Evolutionary conservation across 768 basidiomycete genomes (phyloP).

Genomic region (Leccinellum luteum): DNA sequence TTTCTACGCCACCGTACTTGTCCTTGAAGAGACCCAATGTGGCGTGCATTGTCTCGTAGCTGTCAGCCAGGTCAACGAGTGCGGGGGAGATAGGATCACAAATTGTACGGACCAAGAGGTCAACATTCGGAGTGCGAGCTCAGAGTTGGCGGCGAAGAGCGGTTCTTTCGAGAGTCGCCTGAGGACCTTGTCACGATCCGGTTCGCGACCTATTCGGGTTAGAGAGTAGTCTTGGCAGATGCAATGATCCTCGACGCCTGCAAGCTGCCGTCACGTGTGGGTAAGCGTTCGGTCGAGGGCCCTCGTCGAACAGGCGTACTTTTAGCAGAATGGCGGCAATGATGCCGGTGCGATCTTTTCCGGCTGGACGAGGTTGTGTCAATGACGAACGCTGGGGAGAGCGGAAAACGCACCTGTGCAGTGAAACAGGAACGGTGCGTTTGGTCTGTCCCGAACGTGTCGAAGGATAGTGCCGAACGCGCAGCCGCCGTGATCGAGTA

Average conservation of each 20-base stretch:
- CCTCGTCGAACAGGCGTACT: constrained; percentile 35
- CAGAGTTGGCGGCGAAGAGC: constrained; percentile 66
- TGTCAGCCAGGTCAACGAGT: constrained; percentile 24
- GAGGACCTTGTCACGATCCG: constrained; percentile 69
- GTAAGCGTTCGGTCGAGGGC: neutral
- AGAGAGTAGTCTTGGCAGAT: constrained; percentile 76
- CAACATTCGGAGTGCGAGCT: constrained; percentile 82
- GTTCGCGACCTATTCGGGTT: constrained; percentile 77
- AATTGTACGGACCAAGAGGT: constrained; percentile 57
- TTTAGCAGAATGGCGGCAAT: constrained; percentile 70
- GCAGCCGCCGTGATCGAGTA: constrained; percentile 67
- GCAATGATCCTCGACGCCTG: constrained; percentile 60
- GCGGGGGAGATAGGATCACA: neutral
- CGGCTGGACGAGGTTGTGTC: constrained; percentile 41
- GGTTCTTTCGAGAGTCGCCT: constrained; percentile 66
- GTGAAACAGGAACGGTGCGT: constrained; percentile 66
- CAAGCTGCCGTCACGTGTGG: constrained; percentile 46
- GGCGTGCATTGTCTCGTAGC: constrained; percentile 74
- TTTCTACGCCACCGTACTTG: constrained; percentile 67
- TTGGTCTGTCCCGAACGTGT: constrained; percentile 69
- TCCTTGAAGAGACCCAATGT: constrained; percentile 59
- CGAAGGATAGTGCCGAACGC: constrained; percentile 71
- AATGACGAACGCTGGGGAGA: neutral
- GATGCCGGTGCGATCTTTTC: constrained; percentile 81
- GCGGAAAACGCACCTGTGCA: constrained; percentile 53